Conservation (phyloP, 2,329 filamentous ascomycete genomes). For the Sphaerulina populicola region DNA sequence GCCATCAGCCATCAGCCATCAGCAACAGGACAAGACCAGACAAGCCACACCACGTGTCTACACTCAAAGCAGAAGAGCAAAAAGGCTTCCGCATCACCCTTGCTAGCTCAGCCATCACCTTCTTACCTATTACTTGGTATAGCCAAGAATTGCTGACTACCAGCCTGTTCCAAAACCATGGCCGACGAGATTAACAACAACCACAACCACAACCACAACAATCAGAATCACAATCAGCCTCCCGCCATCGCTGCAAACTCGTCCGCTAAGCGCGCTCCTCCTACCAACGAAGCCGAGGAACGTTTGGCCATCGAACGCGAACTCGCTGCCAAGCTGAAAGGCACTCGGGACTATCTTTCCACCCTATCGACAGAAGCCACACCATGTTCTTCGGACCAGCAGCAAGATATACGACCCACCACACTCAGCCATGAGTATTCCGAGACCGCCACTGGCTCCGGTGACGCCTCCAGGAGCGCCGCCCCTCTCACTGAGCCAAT, state of each 20-base stretch:
- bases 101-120: not conserved
- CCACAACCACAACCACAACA: not conserved
- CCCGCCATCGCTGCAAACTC: not conserved
- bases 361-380: not conserved
- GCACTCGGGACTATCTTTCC: conserved; percentile 14
- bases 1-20: no score
- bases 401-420: not conserved
- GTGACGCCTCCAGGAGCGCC: not conserved
- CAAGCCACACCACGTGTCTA: conserved; percentile 1
- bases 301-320: conserved; percentile 15
- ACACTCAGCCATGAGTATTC: not conserved
- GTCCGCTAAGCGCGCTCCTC: conserved; percentile 3
- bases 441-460: conserved; percentile 6
- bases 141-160: not conserved
- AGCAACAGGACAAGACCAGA: not conserved
- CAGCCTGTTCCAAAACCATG: not conserved
- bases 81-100: not conserved
- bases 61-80: not conserved
- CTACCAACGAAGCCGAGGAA: not conserved
- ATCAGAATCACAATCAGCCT: not conserved
- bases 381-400: not conserved
- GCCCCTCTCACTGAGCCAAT: not conserved
- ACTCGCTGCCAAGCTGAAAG: conserved; percentile 15
- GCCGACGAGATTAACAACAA: not conserved
- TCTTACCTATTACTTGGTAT: no score